Base-by-base conservation (phyloP, 768 basidiomycete species). In the Serpula lacrymans region DNA sequence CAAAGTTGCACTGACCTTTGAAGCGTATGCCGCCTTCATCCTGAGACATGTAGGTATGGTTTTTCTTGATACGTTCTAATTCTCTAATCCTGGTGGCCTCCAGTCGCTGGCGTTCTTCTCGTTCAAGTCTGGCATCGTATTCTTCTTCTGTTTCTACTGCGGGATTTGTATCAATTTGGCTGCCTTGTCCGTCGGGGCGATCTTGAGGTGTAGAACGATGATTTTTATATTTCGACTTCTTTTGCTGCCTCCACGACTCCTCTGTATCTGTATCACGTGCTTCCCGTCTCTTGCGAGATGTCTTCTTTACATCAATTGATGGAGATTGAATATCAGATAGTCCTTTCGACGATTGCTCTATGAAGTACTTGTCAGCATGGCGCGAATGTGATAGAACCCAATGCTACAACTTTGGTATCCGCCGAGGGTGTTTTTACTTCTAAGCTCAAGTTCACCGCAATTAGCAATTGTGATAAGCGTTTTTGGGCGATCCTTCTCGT, bases 361-460 rank as follows among this genome's bases (percentile, higher is more conserved):
- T n/a, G n/a, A n/a, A n/a, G n/a, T n/a, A n/a, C n/a, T n/a, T n/a
- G n/a, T n/a, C n/a, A n/a, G n/a, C n/a, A n/a, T n/a, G n/a, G n/a
- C n/a, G n/a, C n/a, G n/a, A n/a, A n/a, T n/a, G n/a, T n/a, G n/a
- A n/a, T n/a, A n/a, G n/a, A n/a, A n/a, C n/a, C n/a, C n/a, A n/a
- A n/a, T n/a, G n/a, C n/a, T n/a, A n/a, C n/a, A n/a, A n/a, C n/a
- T n/a, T n/a, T n/a, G n/a, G n/a, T n/a, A n/a, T n/a, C n/a, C n/a
- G n/a, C n/a, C n/a, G n/a, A n/a, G n/a, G n/a, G n/a, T n/a, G n/a
- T 46, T 48, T 22, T 38, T 25, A 18, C 46, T 75, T 41, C 75
- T 75, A 9, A 89, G 71, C 57, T 89, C 84, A 26, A 95, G 78
- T 56, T 95, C 92, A 9, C 92, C 92, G 39, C 87, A 90, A 56